Conservation (phyloP, 2,329 filamentous ascomycete species). For the Rachicladosporium sp. region DNA sequence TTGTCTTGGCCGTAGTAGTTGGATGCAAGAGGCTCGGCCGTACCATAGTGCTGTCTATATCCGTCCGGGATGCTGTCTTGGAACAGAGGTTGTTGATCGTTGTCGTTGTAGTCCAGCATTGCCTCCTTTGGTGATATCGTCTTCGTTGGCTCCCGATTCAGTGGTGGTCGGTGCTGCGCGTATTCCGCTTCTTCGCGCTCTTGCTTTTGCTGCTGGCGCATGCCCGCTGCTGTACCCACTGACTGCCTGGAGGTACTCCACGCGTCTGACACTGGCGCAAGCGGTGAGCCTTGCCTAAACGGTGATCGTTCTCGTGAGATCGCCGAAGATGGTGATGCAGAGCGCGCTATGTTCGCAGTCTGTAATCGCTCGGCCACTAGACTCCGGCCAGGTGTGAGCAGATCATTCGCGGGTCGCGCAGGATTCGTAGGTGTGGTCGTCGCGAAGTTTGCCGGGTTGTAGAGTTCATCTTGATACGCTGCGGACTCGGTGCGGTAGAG, state of each 20-base stretch:
- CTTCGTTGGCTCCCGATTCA: constrained; percentile 40
- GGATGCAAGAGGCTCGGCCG: constrained; percentile 28
- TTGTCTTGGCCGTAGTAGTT: constrained; percentile 33
- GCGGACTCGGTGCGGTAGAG: constrained; percentile 65
- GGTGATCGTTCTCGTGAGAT: constrained; percentile 61
- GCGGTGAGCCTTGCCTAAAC: constrained; percentile 55
- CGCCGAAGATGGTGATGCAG: constrained; percentile 41
- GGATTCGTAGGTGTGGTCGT: constrained; percentile 40
- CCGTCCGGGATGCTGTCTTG: constrained; percentile 36
- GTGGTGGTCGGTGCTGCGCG: constrained; percentile 18
- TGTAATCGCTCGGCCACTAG: constrained; percentile 66
- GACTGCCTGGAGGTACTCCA: constrained; percentile 29
- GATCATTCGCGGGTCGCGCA: constrained; percentile 48
- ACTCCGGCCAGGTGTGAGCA: constrained; percentile 40
- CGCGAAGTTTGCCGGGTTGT: constrained; percentile 56
- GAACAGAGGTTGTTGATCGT: constrained; percentile 65
- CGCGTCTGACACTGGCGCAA: constrained; percentile 30
- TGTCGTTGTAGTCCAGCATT: constrained; percentile 69
- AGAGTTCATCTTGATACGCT: constrained; percentile 72
- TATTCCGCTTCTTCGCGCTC: constrained; percentile 42
- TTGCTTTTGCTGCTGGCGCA: constrained; percentile 49
- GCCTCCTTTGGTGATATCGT: constrained; percentile 95
- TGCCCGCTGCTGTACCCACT: constrained; percentile 45
- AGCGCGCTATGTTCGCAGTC: constrained; percentile 60
- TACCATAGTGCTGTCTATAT: constrained; percentile 22